These are phyloP conservation scores for Fusarium burgessii DNA, from an alignment of 2,329 filamentous ascomycete species.

Conservation along the genomic window DNA sequence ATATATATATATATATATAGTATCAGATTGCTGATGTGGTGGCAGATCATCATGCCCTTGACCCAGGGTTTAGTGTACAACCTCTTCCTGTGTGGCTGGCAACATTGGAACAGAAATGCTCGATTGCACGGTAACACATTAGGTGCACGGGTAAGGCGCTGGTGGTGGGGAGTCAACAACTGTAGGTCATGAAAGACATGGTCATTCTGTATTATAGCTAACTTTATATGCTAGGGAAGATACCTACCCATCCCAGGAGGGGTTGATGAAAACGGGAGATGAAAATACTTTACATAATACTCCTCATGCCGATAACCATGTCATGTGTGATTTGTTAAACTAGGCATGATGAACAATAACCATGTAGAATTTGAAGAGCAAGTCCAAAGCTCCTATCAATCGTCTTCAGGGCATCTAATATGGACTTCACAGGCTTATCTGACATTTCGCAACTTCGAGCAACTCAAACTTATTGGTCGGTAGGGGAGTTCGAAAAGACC, in stretches of 20 bases:
- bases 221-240: constrained; percentile 61
- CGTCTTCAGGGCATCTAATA: not conserved
- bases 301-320: not conserved
- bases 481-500: not conserved
- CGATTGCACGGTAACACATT: constrained; percentile 80
- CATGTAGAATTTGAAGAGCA: not conserved
- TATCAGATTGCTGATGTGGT: not conserved
- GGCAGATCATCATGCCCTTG: constrained; percentile 84
- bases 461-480: not conserved
- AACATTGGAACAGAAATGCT: constrained; percentile 85
- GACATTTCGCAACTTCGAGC: not conserved
- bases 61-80: constrained; percentile 92
- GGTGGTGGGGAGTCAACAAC: constrained; percentile 97
- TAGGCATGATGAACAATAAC: not conserved
- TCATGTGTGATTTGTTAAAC: not conserved
- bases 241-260: constrained; percentile 60
- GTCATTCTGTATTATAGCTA: not conserved
- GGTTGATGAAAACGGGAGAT: constrained; percentile 1
- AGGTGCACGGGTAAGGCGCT: constrained; percentile 82
- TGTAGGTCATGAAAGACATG: constrained; percentile 52
- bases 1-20: too few species aligned
- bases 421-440: not conserved
- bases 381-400: not conserved
- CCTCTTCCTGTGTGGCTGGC: constrained; percentile 86
- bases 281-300: constrained; percentile 2